Base-by-base conservation (phyloP, 2,329 filamentous ascomycete species). In the Ceratocystis colombiana region DNA sequence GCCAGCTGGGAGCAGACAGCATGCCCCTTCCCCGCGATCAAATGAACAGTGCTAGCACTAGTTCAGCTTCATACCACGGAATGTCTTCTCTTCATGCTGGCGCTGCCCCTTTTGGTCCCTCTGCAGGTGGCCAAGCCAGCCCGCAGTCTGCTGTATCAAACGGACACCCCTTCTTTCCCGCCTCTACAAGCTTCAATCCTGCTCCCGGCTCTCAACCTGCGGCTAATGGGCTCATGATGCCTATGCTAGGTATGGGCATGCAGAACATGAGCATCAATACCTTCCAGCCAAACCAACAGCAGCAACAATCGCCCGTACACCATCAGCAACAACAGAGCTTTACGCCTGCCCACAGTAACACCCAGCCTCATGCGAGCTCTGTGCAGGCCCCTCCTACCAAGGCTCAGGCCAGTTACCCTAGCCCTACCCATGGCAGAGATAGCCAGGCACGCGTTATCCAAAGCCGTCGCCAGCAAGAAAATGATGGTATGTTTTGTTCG, bases 381-480 rank as follows among this genome's bases (percentile, higher is more conserved):
- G 33, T 25, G 7, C 67, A 65, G 64, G 15, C 64, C 25, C 53
- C 64, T 45, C 5, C 20, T n/a, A 46, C 33, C 46, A 63, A 46
- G 55, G 17, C 28, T 8, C 55, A n/a, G 6, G 2, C 55, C 55
- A 59, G 33, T 30, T 69, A 66, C 44, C 20, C 65, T n/a, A 67
- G 68, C 30, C 64, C 61, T 62, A 62, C 67, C 75, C 84, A 84
- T 64, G 81, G 84, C 68, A 84, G 87, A 64, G 90, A 95, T 72
- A 89, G 84, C 72, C 87, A 92, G 74, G 82, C 86, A 70, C 87
- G 88, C 68, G 85, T 88, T 68, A 89, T 89, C 67, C 86, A 89
- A 75, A 84, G 84, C 75, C 87, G 89, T 69, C 88, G 89, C 70
- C 82, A 87, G 74, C 82, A 88, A 72, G 87, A 89, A 72, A 87